Base-by-base conservation (phyloP, 1,139 yeast species). In the Pichia sp. region DNA sequence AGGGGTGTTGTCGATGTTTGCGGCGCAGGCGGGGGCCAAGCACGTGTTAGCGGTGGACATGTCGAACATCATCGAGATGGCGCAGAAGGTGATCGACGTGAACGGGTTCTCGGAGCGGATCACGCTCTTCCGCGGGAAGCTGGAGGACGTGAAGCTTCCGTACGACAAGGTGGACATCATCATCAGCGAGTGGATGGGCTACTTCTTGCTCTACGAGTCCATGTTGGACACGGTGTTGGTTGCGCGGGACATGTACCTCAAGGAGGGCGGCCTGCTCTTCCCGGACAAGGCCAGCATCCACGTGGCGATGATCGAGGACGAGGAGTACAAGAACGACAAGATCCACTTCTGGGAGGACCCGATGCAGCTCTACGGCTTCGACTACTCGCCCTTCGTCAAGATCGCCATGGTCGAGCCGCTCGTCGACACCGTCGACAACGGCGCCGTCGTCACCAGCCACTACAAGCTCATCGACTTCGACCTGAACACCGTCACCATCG, bases 111-210 rank as follows among this genome's bases (percentile, higher is more conserved):
- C 81, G 49, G 96, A 90, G 72, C 87, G 87, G 68, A 90, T 95
- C 69, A 92, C 98, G 45, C 75, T 92, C 58, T 74, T 93, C 57
- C 88, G 88, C 72, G 99, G 99, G 51, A 95, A 95, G 71, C 79
- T 95, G 74, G 99, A 95, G 75, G 99, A 95, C 67, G 92, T 93
- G 56, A 81, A 75, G 57, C 77, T 95, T 64, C 99, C 99, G 47
- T 84, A 70, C 59, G 75, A 75, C 50, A 74, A 87, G 68, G 99
- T 95, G 51, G 99, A 95, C 71, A 93, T 95, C 64, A 95, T 95
- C 64, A 87, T 95, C 58, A 85, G 95, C 60, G 99, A 95, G 74
- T 95, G 99, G 99, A 95, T 95, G 99, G 99, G 99, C 19, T 95
- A 95, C 75, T 95, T 95, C 68, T 75, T 95, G 66, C 77, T 95